Conservation (phyloP, 1,139 yeast species). For the Entelexis paramagnoliae region DNA sequence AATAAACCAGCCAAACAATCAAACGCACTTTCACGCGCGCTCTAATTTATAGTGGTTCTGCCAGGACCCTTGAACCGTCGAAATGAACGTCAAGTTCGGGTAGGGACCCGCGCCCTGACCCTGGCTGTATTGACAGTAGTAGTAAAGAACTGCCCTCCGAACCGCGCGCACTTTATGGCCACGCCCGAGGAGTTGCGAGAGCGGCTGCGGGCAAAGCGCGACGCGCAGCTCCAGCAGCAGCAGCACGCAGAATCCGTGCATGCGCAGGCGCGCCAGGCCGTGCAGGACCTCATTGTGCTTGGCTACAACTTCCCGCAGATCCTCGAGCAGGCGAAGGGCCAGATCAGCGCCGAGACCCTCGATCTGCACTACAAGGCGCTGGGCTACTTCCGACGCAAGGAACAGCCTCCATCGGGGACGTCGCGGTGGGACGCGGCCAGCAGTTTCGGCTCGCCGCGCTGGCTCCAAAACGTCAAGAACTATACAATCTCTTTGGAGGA, state of each 20-base stretch:
- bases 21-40: too few species aligned
- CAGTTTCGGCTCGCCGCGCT: constrained; percentile 17
- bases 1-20: too few species aligned
- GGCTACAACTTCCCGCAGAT: constrained; percentile 30
- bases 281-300: constrained; percentile 26
- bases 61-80: too few species aligned
- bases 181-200: constrained; percentile 7
- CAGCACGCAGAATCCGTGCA: constrained; percentile 1
- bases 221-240: constrained; percentile 17
- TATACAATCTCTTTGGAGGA: constrained; percentile 3
- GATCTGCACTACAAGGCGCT: constrained; percentile 6
- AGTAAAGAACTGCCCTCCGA: too few species aligned
- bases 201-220: constrained; percentile 18
- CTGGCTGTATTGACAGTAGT: neutral
- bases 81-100: too few species aligned
- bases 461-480: constrained; percentile 10
- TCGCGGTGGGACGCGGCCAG: neutral
- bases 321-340: constrained; percentile 13
- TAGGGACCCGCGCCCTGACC: constrained; percentile 3
- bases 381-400: constrained; percentile 4
- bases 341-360: constrained; percentile 9
- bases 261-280: constrained; percentile 23
- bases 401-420: neutral
- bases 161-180: neutral
- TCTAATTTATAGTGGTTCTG: too few species aligned